phyloP scores from a whole-genome alignment of 352 stramenopile genomes.

The Blastocystis sp. region DNA sequence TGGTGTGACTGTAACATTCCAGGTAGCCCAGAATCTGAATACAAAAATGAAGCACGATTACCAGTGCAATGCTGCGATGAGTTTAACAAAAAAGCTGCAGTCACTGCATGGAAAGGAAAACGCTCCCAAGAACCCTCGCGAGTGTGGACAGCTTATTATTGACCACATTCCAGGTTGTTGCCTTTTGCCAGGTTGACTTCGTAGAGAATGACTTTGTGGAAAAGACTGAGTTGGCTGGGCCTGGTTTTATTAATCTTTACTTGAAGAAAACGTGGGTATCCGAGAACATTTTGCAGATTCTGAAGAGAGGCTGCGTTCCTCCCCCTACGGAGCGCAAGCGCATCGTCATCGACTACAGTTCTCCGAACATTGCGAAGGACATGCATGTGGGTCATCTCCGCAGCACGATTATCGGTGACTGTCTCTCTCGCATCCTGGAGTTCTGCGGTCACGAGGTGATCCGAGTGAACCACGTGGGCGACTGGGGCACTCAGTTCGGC shows the following conservation, averaged over 20 bases:
- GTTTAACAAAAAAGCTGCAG: conserved; percentile 90
- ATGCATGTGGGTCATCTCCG: conserved; percentile 88
- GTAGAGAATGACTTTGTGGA: conserved; percentile 64
- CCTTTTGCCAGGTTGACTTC: not conserved
- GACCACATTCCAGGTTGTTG: not conserved
- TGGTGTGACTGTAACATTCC: not conserved
- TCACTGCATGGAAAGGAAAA: conserved; percentile 68
- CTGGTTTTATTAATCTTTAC: conserved; percentile 95
- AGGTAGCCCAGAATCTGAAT: conserved; percentile 51
- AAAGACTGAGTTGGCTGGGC: conserved; percentile 81
- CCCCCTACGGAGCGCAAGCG: conserved; percentile 67
- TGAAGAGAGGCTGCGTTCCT: conserved; percentile 71
- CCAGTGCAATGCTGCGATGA: conserved; percentile 96
- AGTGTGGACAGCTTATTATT: conserved; percentile 30
- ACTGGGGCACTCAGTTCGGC: conserved; percentile 97
- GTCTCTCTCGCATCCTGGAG: conserved; percentile 79
- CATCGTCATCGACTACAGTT: conserved; percentile 83
- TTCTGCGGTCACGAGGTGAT: conserved; percentile 76
- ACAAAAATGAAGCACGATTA: conserved; percentile 76
- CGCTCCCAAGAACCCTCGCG: conserved; percentile 68
- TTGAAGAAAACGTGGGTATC: conserved; percentile 78
- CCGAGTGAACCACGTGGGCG: conserved; percentile 83
- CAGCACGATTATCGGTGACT: conserved; percentile 84
- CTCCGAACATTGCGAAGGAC: conserved; percentile 88
- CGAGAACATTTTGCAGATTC: conserved; percentile 71